Conservation (phyloP, 1,284 basidiomycete species). For the Boletus albobrunnescens region DNA sequence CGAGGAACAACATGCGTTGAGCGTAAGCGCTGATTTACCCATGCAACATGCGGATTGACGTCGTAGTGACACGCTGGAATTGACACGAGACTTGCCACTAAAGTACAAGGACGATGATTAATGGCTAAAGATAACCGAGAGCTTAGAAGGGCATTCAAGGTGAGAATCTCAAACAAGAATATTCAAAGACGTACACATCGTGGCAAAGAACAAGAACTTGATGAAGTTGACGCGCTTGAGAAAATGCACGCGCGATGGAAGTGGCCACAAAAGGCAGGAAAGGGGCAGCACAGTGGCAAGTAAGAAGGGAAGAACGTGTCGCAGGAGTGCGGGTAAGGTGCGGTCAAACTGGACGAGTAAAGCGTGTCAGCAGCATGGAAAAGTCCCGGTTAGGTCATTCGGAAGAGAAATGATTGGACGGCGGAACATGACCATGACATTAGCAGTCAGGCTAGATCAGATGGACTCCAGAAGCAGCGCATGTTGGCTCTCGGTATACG, state of each 20-base stretch:
- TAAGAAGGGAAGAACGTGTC: conserved; percentile 49
- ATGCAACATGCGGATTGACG: conserved; percentile 35
- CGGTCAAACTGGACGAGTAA: conserved; percentile 43
- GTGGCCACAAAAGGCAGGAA: conserved; percentile 51
- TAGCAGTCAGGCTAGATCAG: conserved; percentile 23
- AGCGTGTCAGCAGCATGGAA: conserved; percentile 62
- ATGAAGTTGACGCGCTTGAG: conserved; percentile 28
- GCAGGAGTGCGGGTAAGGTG: conserved; percentile 54
- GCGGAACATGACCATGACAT: conserved; percentile 25
- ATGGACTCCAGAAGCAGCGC: conserved; percentile 30
- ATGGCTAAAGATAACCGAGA: conserved; percentile 29
- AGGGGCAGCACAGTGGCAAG: conserved; percentile 47
- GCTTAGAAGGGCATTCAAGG: conserved; percentile 14
- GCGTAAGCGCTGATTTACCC: conserved; percentile 46
- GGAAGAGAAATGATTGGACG: conserved; percentile 49
- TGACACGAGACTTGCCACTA: conserved; percentile 30
- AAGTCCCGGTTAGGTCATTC: conserved; percentile 48
- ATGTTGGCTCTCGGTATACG: conserved; percentile 28
- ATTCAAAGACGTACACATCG: conserved; percentile 38
- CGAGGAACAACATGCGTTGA: conserved; percentile 59
- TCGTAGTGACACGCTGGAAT: conserved; percentile 28
- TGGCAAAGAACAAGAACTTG: conserved; percentile 31
- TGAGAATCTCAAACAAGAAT: conserved; percentile 35
- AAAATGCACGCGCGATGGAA: conserved; percentile 39
- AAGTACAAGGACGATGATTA: conserved; percentile 17